phyloP scores from a whole-genome alignment of 2,329 filamentous ascomycete species.

The Karstenula rhodostoma region DNA sequence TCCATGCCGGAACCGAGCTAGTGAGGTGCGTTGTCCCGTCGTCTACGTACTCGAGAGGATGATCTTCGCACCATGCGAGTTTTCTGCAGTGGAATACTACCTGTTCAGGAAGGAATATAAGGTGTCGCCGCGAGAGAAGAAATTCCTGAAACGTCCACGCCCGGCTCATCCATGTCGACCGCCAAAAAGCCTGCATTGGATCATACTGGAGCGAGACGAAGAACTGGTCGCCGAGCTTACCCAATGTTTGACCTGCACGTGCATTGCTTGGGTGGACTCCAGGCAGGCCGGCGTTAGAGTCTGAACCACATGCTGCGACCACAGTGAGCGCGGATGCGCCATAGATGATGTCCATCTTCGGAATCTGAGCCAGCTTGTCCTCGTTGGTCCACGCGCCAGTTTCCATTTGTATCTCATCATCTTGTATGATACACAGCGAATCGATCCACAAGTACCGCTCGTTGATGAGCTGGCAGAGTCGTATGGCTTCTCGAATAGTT shows the following conservation, averaged over 20 bases:
- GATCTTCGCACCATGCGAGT: conserved; percentile 12
- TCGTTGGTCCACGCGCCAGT: conserved; percentile 14
- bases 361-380: conserved; percentile 18
- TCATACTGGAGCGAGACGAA: conserved; percentile 11
- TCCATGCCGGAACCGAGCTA: background rate
- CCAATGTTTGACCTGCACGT: conserved; percentile 4
- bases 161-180: conserved; percentile 14
- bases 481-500: conserved; percentile 23
- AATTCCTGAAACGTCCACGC: conserved; percentile 24
- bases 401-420: conserved; percentile 12
- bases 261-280: conserved; percentile 11
- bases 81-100: conserved; percentile 11
- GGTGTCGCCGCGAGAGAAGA: conserved; percentile 16
- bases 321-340: conserved; percentile 18
- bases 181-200: conserved; percentile 11
- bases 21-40: background rate
- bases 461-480: conserved; percentile 12
- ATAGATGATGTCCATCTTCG: conserved; percentile 22
- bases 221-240: conserved; percentile 12
- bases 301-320: conserved; percentile 19
- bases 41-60: conserved; percentile 5
- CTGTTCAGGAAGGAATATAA: conserved; percentile 17
- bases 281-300: conserved; percentile 19
- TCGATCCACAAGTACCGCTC: conserved; percentile 15
- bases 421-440: conserved; percentile 16